These are phyloP conservation scores for Leccinum subrobustum DNA, from an alignment of 1,284 basidiomycete genomes.

Conservation along the genomic window DNA sequence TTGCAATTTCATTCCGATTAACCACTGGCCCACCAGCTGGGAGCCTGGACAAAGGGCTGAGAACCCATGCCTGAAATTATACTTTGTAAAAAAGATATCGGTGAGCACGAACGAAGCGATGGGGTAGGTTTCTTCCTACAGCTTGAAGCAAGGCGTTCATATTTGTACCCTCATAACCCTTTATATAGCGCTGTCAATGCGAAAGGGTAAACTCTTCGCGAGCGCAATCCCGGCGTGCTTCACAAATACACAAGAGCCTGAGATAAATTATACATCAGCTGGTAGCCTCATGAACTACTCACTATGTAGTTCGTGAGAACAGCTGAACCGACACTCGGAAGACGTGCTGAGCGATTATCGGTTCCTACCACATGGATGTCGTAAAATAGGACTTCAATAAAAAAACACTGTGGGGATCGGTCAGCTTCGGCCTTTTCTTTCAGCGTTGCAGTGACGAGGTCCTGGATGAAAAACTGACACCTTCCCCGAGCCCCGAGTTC, in stretches of 20 bases:
- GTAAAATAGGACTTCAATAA: too few species aligned
- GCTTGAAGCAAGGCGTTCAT: slow-evolving; percentile 55
- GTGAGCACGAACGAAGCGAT: slow-evolving; percentile 70
- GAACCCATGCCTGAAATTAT: slow-evolving; percentile 5
- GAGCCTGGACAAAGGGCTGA: background rate
- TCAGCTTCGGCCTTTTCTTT: too few species aligned
- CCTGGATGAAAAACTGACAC: too few species aligned
- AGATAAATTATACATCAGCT: background rate
- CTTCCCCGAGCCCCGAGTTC: too few species aligned
- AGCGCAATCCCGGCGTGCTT: background rate
- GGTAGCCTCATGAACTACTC: slow-evolving; percentile 95
- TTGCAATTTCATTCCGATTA: slow-evolving; percentile 29
- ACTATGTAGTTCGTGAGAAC: background rate
- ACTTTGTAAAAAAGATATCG: slow-evolving; percentile 90
- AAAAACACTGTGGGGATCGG: too few species aligned
- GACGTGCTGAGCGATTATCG: too few species aligned
- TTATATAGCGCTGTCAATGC: slow-evolving; percentile 70
- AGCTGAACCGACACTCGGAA: too few species aligned
- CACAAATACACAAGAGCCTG: background rate
- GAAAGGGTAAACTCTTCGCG: background rate
- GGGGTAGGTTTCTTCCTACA: slow-evolving; percentile 83
- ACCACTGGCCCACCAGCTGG: too few species aligned
- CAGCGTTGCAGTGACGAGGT: too few species aligned
- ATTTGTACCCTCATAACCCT: slow-evolving; percentile 76
- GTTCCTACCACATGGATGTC: too few species aligned